These are phyloP conservation scores for Vigna trinervia DNA, from an alignment of 306 rosid genomes.

Conservation along the genomic window DNA sequence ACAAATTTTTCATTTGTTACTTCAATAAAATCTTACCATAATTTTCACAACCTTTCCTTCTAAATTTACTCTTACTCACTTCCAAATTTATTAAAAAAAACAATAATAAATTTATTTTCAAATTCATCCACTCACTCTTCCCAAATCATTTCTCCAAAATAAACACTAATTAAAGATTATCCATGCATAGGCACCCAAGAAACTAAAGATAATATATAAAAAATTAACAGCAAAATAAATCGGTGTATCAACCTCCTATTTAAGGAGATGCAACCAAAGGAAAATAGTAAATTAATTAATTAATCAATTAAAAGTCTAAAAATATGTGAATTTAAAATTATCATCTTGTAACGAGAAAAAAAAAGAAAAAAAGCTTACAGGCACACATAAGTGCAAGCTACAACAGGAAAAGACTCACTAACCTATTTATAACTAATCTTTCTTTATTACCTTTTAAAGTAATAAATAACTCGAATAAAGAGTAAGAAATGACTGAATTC, in stretches of 20 bases:
- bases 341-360: neutral
- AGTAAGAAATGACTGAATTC: conserved; percentile 30
- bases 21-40: too few relatives aligned
- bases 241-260: neutral
- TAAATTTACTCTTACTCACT: too few relatives aligned
- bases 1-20: too few relatives aligned
- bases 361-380: conserved; percentile 13
- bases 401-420: conserved; percentile 22
- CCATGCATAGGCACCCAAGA: neutral
- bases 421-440: neutral
- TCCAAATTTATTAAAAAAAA: too few relatives aligned
- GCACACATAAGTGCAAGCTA: conserved; percentile 25
- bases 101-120: too few relatives aligned
- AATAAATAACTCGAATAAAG: conserved; percentile 37
- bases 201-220: neutral
- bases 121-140: too few relatives aligned
- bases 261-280: too few relatives aligned
- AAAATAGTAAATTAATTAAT: conserved; percentile 2
- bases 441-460: conserved; percentile 30
- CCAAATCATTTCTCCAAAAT: too few relatives aligned
- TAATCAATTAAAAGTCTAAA: neutral
- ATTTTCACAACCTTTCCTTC: too few relatives aligned
- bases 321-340: conserved; percentile 9
- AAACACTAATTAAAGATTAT: too few relatives aligned
- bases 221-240: neutral